Evolutionary conservation across 192 early-diverging fungal species (phyloP), one percentile per base, ranked within the genome.

Genomic region (Gaertneriomyces sp.): DNA sequence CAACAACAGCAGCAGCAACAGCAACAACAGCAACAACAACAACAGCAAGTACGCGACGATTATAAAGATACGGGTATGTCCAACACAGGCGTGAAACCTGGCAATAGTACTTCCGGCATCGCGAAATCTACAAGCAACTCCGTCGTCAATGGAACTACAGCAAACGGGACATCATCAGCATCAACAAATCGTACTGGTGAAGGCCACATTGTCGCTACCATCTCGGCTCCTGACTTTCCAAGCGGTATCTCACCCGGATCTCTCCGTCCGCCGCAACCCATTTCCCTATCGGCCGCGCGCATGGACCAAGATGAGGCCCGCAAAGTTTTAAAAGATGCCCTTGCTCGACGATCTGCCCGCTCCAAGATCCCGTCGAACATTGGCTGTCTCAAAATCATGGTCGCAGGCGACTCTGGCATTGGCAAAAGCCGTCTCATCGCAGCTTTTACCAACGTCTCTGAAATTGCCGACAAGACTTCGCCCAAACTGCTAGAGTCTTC

Each of bases 371-470:
- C 76, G 5, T 43, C 76, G 5, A 62, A 73, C 46, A 76, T 79
- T 58, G 79, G 79, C 6, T 43, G 42, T 7, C 38, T 80, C 4
- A 74, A 69, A 46, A 59, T 80, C 17, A 52, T 64, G 40, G 58
- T 80, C 10, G 75, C 68, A 20, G 79, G 79, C 4, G 79, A 80
- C 47, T 61, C 64, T 20, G 76, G 76, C 33, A 80, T 80, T 42
- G 79, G 79, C 66, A 80, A 79, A 75, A 75, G 77, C 46, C 5
- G 49, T 43, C 42, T 68, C 33, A 50, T 45, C 61, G 8, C 7
- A 47, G 10, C 12, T 40, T 68, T 58, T 17, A 33, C 53, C 25
- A 60, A 9, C 11, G 8, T 42, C 20, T 19, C 60, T 3, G 47
- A 63, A 39, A 17, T 68, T 14, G 52, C 42, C 11, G n/a, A 47